Percentiles rank a stretch among this genome's conserved stretches.
These are phyloP conservation scores for Trichoderma polysporum DNA, from an alignment of 2,329 filamentous ascomycete species.

Conservation along the genomic window DNA sequence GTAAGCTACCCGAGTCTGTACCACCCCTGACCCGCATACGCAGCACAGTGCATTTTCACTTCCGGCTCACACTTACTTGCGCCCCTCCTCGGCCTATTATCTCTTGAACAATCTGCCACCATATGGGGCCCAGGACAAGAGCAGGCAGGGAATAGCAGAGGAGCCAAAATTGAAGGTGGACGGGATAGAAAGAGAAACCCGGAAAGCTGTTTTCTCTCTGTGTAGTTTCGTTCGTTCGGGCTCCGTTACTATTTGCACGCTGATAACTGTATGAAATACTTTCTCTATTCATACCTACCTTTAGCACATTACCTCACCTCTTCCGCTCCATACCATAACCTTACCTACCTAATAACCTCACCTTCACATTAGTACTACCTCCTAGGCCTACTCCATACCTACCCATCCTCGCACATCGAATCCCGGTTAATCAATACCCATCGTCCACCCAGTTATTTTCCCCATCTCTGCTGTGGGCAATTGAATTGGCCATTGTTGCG, in stretches of 20 bases:
- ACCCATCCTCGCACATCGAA: not conserved
- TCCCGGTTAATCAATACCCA: not conserved
- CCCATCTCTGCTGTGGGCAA: not conserved
- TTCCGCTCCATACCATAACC: not conserved
- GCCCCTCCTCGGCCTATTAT: constrained; percentile 16
- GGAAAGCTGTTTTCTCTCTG: not conserved
- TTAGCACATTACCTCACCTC: not conserved
- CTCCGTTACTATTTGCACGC: not conserved
- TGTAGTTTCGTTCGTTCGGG: not conserved
- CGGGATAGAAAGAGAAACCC: constrained; percentile 1
- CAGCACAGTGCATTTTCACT: constrained; percentile 11
- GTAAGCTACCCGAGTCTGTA: not conserved
- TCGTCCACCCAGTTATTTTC: not conserved
- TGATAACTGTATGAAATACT: not conserved
- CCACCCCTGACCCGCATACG: not conserved
- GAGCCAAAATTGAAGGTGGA: constrained; percentile 15
- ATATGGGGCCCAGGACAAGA: constrained; percentile 14
- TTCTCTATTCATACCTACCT: not conserved
- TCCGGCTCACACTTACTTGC: not conserved
- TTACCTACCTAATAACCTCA: not conserved
- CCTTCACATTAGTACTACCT: not conserved
- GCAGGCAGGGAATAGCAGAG: constrained; percentile 13
- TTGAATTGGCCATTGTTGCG: constrained; percentile 2
- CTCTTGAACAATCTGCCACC: constrained; percentile 19
- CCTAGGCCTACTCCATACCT: not conserved